Evolutionary conservation across 1,284 basidiomycete genomes (phyloP), one percentile per base, ranked within the genome.

Genomic region (Earliella scabrosa): DNA sequence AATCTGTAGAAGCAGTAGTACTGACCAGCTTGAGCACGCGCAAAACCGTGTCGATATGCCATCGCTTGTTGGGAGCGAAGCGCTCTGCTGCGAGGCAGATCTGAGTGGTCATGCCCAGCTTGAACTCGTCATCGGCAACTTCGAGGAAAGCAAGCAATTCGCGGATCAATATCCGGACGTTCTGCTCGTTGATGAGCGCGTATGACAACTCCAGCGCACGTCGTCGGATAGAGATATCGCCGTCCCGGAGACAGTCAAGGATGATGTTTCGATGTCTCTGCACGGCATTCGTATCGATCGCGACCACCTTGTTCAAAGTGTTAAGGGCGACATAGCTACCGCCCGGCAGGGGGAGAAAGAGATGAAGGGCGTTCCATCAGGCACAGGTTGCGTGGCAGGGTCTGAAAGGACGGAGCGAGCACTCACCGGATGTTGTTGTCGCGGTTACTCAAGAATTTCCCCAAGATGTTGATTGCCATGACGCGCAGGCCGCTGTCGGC

Each of bases 391-490:
- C 32, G 24, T 44, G 43, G 43, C 27, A 31, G 49, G 21, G 45
- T 31, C 5, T 35, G 6, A 11, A 13, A 24, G 2, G 21, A 9
- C 23, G 40, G 13, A n/a, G 35, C 27, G 21, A 38, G 31, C 9
- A 74, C 82, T 54, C 68, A 95, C 92, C 95, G 87, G 67, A 99
- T 99, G 71, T 99, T 99, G 77, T 99, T 99, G 73, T 99, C 97
- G 29, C 94, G 84, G 75, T 99, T 99, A 69, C 93, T 91, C 66
- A 99, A 78, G 78, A 99, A 99, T 75, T 98, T 99, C 59, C 97
- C 97, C 40, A 99, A 82, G 56, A 99, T 98, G 71, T 99, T 99
- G 77, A 99, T 99, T 0, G 97, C 97, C 97, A 99, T 98, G 50
- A 99, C 97, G 5, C 97, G 87, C 36, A 99, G 76, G 21, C 95